phyloP scores from a whole-genome alignment of 2,329 filamentous ascomycete genomes.

The Xylariales sp. region DNA sequence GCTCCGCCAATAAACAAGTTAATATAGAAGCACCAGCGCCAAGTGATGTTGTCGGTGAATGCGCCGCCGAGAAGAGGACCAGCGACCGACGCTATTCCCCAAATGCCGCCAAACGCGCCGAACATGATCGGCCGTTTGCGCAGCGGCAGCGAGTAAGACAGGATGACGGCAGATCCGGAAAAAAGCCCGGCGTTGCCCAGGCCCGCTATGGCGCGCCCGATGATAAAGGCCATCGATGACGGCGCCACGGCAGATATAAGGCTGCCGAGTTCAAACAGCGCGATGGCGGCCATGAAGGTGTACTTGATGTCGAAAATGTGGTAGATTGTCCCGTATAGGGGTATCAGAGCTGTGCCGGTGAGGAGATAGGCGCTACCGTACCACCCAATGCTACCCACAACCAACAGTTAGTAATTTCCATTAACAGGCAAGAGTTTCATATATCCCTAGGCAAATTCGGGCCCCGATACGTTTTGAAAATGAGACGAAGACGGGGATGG shows the following conservation, averaged over 20 bases:
- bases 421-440: too few relatives aligned
- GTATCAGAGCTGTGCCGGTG: conserved; percentile 52
- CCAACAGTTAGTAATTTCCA: too few relatives aligned
- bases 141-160: conserved; percentile 51
- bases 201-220: conserved; percentile 55
- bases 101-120: conserved; percentile 52
- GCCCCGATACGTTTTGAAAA: too few relatives aligned
- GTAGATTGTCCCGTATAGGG: conserved; percentile 55
- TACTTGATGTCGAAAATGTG: conserved; percentile 52
- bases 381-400: conserved; percentile 40
- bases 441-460: too few relatives aligned
- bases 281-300: conserved; percentile 48
- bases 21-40: conserved; percentile 55
- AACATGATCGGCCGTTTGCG: conserved; percentile 50
- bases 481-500: too few relatives aligned
- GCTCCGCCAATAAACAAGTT: conserved; percentile 38
- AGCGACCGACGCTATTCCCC: conserved; percentile 51
- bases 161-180: conserved; percentile 51
- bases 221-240: conserved; percentile 53
- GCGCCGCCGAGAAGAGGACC: conserved; percentile 54
- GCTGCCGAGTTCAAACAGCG: conserved; percentile 54
- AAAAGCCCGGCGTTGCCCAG: conserved; percentile 54
- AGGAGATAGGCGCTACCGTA: conserved; percentile 54
- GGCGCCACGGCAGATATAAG: conserved; percentile 55
- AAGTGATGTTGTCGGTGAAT: conserved; percentile 52